phyloP scores from a whole-genome alignment of 129 eudicot genomes.

The Ambrosia trifida region DNA sequence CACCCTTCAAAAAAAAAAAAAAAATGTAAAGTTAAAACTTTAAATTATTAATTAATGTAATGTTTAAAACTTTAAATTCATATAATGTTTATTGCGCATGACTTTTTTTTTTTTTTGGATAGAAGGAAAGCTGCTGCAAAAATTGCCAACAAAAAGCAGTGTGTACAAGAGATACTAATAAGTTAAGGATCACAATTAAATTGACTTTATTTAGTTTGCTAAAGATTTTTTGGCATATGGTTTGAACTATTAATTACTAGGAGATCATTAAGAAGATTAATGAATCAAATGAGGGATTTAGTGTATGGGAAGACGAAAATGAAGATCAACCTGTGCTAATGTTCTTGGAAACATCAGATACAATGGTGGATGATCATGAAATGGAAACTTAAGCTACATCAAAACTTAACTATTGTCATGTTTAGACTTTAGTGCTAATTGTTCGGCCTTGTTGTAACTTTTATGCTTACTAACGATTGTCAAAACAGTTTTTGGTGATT shows the following conservation, averaged over 20 bases:
- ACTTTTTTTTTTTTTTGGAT: too few species aligned
- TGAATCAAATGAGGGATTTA: slow-evolving; percentile 39
- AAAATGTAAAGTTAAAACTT: too few species aligned
- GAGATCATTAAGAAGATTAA: slow-evolving; percentile 49
- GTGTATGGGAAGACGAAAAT: slow-evolving; percentile 50
- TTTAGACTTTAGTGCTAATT: neutral
- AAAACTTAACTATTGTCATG: neutral
- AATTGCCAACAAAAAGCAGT: slow-evolving; percentile 44
- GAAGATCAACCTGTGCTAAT: slow-evolving; percentile 63
- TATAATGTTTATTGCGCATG: too few species aligned
- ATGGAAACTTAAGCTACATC: too few species aligned
- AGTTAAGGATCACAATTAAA: neutral
- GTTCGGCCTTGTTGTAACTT: neutral
- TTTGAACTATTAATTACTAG: slow-evolving; percentile 30
- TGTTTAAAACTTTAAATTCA: too few species aligned
- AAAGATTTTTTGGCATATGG: slow-evolving; percentile 6
- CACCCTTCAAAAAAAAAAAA: too few species aligned
- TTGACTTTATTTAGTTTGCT: neutral
- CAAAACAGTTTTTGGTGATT: slow-evolving; percentile 82
- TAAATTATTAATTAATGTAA: too few species aligned
- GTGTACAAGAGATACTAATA: slow-evolving; percentile 40
- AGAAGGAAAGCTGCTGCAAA: too few species aligned
- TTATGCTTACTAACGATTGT: slow-evolving; percentile 39
- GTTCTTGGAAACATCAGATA: slow-evolving; percentile 58
- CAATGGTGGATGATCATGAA: slow-evolving; percentile 40